Evolutionary conservation across 208 protist species (phyloP).

Genomic region (Crithidia sp.): DNA sequence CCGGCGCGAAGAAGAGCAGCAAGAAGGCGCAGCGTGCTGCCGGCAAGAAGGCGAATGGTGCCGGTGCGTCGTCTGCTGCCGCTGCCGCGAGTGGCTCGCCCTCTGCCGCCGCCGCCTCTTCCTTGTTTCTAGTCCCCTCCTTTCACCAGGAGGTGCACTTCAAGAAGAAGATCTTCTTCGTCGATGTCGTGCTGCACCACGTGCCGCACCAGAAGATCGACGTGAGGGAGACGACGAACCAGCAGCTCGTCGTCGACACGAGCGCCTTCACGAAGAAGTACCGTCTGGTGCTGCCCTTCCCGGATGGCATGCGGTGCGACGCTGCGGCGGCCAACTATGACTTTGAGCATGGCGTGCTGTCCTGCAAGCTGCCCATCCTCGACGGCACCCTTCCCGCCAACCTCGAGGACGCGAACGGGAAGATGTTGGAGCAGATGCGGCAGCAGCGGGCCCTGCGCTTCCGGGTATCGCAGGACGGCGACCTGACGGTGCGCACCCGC

Average conservation of each 20-base stretch:
- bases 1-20: background rate
- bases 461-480: conserved; percentile 67
- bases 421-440: conserved; percentile 56
- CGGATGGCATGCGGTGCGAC: conserved; percentile 66
- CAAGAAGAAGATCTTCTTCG: conserved; percentile 74
- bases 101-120: conserved; percentile 13
- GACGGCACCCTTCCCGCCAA: conserved; percentile 55
- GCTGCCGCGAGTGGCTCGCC: conserved; percentile 6
- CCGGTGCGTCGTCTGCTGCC: background rate
- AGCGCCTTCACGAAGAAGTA: conserved; percentile 82
- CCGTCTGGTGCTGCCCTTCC: conserved; percentile 73
- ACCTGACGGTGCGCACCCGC: conserved; percentile 76
- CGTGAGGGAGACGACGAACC: conserved; percentile 60
- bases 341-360: conserved; percentile 64
- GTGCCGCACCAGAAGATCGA: conserved; percentile 78
- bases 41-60: conserved; percentile 11
- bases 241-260: conserved; percentile 76
- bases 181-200: conserved; percentile 83
- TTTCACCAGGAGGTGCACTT: conserved; percentile 83
- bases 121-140: conserved; percentile 44
- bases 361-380: conserved; percentile 71
- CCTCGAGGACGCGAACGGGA: conserved; percentile 54
- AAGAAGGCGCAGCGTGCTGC: conserved; percentile 17
- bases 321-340: conserved; percentile 55
- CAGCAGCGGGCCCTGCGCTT: conserved; percentile 80